These are phyloP conservation scores for Globisporangium splendens DNA, from an alignment of 352 stramenopile species.

Conservation along the genomic window DNA sequence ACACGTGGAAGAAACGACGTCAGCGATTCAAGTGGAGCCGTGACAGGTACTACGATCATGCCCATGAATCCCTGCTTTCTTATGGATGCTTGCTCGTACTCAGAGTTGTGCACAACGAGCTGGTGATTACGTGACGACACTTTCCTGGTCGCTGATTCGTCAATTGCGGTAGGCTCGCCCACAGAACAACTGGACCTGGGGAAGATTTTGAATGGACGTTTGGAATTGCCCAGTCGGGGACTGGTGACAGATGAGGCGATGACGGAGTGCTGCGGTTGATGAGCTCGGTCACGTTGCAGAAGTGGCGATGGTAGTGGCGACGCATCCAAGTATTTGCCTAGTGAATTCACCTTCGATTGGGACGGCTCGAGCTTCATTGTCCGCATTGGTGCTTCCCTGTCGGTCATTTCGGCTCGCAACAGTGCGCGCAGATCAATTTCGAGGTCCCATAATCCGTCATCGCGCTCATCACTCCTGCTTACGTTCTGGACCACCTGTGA, in stretches of 20 bases:
- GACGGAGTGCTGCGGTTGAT: neutral
- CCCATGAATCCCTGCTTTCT: conserved; percentile 40
- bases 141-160: neutral
- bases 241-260: neutral
- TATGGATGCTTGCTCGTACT: conserved; percentile 12
- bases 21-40: conserved; percentile 5
- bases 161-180: neutral
- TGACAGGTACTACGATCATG: conserved; percentile 13
- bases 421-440: conserved; percentile 20
- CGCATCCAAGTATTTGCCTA: conserved; percentile 30
- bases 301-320: conserved; percentile 1
- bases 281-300: neutral
- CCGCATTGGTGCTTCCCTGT: conserved; percentile 29
- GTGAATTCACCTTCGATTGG: conserved; percentile 23
- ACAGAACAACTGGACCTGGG: neutral
- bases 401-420: conserved; percentile 22
- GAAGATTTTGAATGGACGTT: conserved; percentile 6
- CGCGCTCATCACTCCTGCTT: neutral
- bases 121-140: neutral
- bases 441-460: conserved; percentile 5
- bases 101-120: neutral
- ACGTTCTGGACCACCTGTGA: neutral
- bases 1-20: conserved; percentile 15
- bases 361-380: conserved; percentile 43
- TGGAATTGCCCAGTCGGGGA: neutral